Base-by-base conservation (phyloP, 1,139 yeast genomes). In the Nakaseomyces nivariensis region DNA sequence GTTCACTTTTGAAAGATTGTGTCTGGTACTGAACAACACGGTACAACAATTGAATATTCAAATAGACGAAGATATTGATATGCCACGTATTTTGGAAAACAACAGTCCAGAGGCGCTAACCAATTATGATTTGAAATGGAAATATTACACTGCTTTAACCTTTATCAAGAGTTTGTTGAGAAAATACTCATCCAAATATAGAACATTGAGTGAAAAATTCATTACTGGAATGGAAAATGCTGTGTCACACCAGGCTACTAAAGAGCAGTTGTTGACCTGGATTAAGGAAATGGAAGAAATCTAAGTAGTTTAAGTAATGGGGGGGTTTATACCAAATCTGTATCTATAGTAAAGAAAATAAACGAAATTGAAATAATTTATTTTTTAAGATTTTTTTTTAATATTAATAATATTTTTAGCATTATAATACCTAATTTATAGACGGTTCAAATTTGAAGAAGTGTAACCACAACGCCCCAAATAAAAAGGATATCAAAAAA, bases 121-220 rank as follows among this genome's bases (percentile, higher is more conserved):
- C 34, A 52, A 51, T 34, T 53, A 61, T 34, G 71, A 68, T 48
- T 45, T 58, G 5, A 52, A 55, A 32, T 72, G 75, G 74, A 70
- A 71, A 51, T 71, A 71, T 50, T 64, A 65, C 43, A 59, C 67
- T 9, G 52, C 65, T 11, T 46, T 69, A 47, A 64, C 68, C 10
- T 67, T 72, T 47, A 50, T 68, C 17, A 71, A 71, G 57, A 64
- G 73, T 50, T 36, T 70, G 9, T 48, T 72, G 48, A 69, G 76
- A 66, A 71, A 70, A 49, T 71, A 60, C 49, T 62, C 70, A 4
- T 64, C 60, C 37, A 69, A 69, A 48, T 68, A 60, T 50, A 55
- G 54, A 10, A 50, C 53, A n/a, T 49, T 63, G 36, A 47, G 51
- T 8, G 62, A 58, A 5, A 62, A 61, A 22, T 55, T 67, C 29